A percentile compares a stretch with the other conserved stretches of the same genome.
phyloP scores from a whole-genome alignment of 305 asterid species.

The Plantago rigida region DNA sequence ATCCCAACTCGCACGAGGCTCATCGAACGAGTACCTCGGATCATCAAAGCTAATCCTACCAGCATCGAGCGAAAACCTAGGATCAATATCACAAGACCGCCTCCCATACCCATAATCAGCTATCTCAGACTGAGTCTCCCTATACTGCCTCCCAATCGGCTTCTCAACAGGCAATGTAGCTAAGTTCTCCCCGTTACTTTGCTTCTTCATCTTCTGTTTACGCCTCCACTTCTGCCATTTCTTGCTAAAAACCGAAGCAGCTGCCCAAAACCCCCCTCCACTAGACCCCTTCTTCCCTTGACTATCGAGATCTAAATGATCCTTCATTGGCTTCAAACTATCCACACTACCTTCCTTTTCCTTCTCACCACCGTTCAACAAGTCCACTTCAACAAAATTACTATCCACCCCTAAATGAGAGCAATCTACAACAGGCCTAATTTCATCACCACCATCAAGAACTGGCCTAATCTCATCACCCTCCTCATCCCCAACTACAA shows the following conservation, averaged over 20 bases:
- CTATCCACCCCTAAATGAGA: constrained; percentile 27
- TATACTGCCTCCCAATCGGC: constrained; percentile 58
- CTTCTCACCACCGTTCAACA: constrained; percentile 32
- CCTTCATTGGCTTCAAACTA: constrained; percentile 61
- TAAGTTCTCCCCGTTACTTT: constrained; percentile 36
- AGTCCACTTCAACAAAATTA: constrained; percentile 30
- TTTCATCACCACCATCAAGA: constrained; percentile 23
- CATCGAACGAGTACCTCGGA: constrained; percentile 77
- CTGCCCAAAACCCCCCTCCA: constrained; percentile 72
- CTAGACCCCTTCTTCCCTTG: constrained; percentile 58
- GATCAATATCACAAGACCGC: constrained; percentile 82
- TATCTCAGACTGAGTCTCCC: constrained; percentile 83
- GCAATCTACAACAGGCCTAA: constrained; percentile 36
- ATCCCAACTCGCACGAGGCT: constrained; percentile 95
- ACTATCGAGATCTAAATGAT: constrained; percentile 57
- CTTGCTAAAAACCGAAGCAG: constrained; percentile 88
- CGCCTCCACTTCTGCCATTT: constrained; percentile 91
- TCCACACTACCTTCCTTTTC: constrained; percentile 39
- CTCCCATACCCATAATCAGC: constrained; percentile 91
- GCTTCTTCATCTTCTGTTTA: constrained; percentile 77
- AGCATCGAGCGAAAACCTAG: constrained; percentile 82
- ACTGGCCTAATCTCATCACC: constrained; percentile 29
- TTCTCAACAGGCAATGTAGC: constrained; percentile 70
- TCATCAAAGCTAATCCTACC: constrained; percentile 79
- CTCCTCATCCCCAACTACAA: constrained; percentile 27